Conservation (phyloP, 1,139 yeast genomes). For the Kodamaea suecica region DNA sequence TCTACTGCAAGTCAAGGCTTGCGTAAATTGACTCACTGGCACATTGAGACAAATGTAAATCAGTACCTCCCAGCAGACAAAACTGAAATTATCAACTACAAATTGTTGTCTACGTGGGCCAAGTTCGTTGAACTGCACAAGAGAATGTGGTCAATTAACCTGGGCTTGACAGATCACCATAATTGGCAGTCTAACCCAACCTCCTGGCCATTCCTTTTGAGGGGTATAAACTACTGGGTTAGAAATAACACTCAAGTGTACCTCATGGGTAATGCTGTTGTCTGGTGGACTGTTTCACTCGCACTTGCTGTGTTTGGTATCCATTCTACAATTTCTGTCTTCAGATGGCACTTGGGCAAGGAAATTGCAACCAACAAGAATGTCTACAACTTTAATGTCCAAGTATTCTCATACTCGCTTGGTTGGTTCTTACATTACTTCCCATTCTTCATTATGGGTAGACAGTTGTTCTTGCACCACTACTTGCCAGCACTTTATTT, state of each 20-base stretch:
- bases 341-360: constrained; percentile 76
- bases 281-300: constrained; percentile 84
- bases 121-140: constrained; percentile 77
- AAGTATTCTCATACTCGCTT: constrained; percentile 60
- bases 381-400: constrained; percentile 68
- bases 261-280: constrained; percentile 82
- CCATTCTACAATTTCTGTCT: constrained; percentile 51
- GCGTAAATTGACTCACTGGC: constrained; percentile 76
- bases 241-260: constrained; percentile 75
- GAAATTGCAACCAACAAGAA: constrained; percentile 48
- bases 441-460: constrained; percentile 91
- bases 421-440: constrained; percentile 85
- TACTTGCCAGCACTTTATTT: constrained; percentile 89
- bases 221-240: constrained; percentile 97
- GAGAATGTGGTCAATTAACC: constrained; percentile 90
- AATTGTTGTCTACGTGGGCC: constrained; percentile 57
- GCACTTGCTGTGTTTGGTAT: constrained; percentile 53
- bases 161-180: constrained; percentile 81
- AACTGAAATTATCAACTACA: constrained; percentile 52
- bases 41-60: constrained; percentile 74
- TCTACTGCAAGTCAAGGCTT: constrained; percentile 85
- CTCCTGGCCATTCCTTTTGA: constrained; percentile 82
- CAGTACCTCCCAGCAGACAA: constrained; percentile 21
- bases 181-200: constrained; percentile 83
- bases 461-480: constrained; percentile 92